Base-by-base conservation (phyloP, 2,329 filamentous ascomycete genomes). In the Talaromyces piceae region DNA sequence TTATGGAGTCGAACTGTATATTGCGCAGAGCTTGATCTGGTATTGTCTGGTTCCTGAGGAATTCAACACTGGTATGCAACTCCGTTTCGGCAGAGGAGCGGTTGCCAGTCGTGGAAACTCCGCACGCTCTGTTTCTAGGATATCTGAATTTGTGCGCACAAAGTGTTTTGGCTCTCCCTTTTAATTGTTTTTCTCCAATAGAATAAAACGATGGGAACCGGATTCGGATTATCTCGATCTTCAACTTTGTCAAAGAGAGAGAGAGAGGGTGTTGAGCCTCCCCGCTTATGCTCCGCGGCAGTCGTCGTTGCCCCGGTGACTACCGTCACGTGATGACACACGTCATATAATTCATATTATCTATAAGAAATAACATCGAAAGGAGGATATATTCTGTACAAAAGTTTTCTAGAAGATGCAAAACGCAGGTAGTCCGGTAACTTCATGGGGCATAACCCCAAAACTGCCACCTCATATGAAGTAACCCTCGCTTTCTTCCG, bases 401-500 rank as follows among this genome's bases (percentile, higher is more conserved):
- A 5, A 37, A 37, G 16, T n/a, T 37, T 18, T 37, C 16, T 37
- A 37, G 20, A 18, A 7, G 33, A 37, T 37, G 33, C 7, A 37
- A 20, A 9, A 20, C 9, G n/a, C 20, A 37, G n/a, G 6, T 37
- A 7, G 20, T 37, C 16, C 20, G 20, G 33, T 9, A 20, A n/a
- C n/a, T n/a, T n/a, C n/a, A n/a, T n/a, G n/a, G n/a, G n/a, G n/a
- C n/a, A n/a, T n/a, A n/a, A n/a, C n/a, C n/a, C n/a, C n/a, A n/a
- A n/a, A n/a, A n/a, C n/a, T 37, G 16, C 5, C 16, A 18, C n/a
- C 12, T 59, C 62, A 73, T 55, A 73, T 72, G 41, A 64, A 57
- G 52, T 70, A 67, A 27, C 69, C 70, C 53, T 71, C 61, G 27
- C 65, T 63, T 51, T 72, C 70, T 55, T 72, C 70, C 1, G 63